Percentiles rank a stretch among this genome's conserved stretches.
phyloP scores from a whole-genome alignment of 768 basidiomycete genomes.

The Boletus fagicola region DNA sequence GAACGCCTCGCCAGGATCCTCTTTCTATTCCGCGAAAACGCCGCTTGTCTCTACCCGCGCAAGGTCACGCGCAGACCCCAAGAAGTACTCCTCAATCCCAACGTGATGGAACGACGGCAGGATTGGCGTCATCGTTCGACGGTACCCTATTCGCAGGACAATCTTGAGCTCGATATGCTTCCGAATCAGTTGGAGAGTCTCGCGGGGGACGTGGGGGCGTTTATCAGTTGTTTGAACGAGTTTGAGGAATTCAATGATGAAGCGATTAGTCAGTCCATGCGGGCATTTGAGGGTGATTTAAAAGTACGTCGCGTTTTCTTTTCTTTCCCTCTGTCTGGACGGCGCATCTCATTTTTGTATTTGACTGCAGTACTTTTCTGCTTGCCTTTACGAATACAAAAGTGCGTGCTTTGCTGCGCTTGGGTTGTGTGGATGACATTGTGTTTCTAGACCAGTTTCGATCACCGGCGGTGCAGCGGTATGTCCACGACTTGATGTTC shows the following conservation, averaged over 20 bases:
- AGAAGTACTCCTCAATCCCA: conserved; percentile 35
- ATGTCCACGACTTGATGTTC: conserved; percentile 45
- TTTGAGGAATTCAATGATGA: conserved; percentile 57
- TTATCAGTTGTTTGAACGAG: conserved; percentile 48
- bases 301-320: conserved; percentile 30
- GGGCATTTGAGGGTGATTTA: conserved; percentile 47
- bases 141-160: conserved; percentile 34
- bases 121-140: conserved; percentile 37
- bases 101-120: conserved; percentile 30
- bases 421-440: background rate
- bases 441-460: conserved; percentile 44
- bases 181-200: conserved; percentile 45
- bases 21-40: conserved; percentile 53
- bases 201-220: conserved; percentile 46
- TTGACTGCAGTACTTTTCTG: conserved; percentile 45
- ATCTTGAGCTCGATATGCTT: conserved; percentile 46
- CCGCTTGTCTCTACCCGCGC: conserved; percentile 50
- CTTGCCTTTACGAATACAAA: conserved; percentile 45
- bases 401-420: conserved; percentile 23
- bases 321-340: background rate
- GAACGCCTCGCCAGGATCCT: conserved; percentile 49
- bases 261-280: conserved; percentile 45
- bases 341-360: background rate
- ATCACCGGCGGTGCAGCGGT: conserved; percentile 49
- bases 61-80: conserved; percentile 39